A percentile compares a stretch with the other conserved stretches of the same genome.
These are phyloP conservation scores for Phaffia tasmanica DNA, from an alignment of 768 basidiomycete species.

Conservation along the genomic window DNA sequence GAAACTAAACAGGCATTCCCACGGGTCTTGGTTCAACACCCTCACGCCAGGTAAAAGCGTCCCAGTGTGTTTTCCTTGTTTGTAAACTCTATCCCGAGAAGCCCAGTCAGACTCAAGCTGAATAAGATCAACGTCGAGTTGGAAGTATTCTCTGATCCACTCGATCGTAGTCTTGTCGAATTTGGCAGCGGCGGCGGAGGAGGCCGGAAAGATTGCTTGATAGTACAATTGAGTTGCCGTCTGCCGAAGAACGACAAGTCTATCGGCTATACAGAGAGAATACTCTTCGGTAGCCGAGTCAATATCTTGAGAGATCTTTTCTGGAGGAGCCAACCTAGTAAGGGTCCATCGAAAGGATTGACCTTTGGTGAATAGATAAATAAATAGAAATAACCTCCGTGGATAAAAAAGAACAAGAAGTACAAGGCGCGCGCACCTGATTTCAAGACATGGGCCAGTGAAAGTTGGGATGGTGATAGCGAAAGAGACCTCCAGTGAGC, in stretches of 20 bases:
- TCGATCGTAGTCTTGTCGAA: slow-evolving; percentile 25
- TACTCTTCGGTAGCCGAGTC: slow-evolving; percentile 29
- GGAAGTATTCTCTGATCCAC: slow-evolving; percentile 81
- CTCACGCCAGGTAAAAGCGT: slow-evolving; percentile 65
- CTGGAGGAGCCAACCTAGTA: neutral
- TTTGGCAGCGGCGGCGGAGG: neutral
- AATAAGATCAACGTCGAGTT: slow-evolving; percentile 62
- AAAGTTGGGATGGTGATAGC: slow-evolving; percentile 56
- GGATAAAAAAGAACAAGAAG: slow-evolving; percentile 40
- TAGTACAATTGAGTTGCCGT: slow-evolving; percentile 30
- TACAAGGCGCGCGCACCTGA: slow-evolving; percentile 68
- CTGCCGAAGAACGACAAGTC: slow-evolving; percentile 37
- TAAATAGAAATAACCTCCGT: neutral
- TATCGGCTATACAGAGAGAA: slow-evolving; percentile 33
- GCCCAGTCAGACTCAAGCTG: slow-evolving; percentile 68
- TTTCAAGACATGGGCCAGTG: slow-evolving; percentile 63
- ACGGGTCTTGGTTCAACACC: slow-evolving; percentile 83
- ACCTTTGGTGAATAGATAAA: neutral
- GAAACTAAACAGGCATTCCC: slow-evolving; percentile 92
- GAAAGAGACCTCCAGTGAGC: slow-evolving; percentile 43
- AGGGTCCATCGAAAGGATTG: slow-evolving; percentile 23
- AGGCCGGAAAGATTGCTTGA: slow-evolving; percentile 30
- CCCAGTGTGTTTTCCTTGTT: slow-evolving; percentile 43
- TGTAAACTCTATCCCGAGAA: slow-evolving; percentile 61
- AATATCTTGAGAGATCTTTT: neutral